phyloP scores from a whole-genome alignment of 2,329 filamentous ascomycete species.

The Tolypocladium ophioglossoides region DNA sequence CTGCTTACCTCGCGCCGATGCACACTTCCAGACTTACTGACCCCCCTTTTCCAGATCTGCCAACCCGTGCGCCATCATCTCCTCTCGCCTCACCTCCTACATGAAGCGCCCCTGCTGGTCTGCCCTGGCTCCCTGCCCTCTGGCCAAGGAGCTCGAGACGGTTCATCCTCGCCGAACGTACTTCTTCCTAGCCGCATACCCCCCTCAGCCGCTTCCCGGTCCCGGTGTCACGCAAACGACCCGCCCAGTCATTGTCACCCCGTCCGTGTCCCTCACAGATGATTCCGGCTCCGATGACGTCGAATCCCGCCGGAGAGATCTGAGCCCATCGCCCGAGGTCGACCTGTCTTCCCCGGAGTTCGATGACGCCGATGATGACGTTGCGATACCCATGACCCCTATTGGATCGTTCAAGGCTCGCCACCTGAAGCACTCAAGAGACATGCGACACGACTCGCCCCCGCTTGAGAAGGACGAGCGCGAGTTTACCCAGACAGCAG shows the following conservation, averaged over 20 bases:
- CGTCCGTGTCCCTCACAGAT: conserved; percentile 59
- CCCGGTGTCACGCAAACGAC: conserved; percentile 18
- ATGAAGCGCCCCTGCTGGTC: conserved; percentile 80
- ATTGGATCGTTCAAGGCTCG: conserved; percentile 51
- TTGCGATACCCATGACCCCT: conserved; percentile 48
- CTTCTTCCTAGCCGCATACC: conserved; percentile 87
- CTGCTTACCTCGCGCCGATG: conserved; percentile 6
- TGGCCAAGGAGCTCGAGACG: conserved; percentile 86
- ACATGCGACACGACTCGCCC: conserved; percentile 63
- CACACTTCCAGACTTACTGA: conserved; percentile 10
- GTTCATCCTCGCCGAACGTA: conserved; percentile 92
- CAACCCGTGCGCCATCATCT: conserved; percentile 91
- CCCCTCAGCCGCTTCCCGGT: conserved; percentile 67
- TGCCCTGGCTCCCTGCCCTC: conserved; percentile 66
- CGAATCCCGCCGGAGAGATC: conserved; percentile 55
- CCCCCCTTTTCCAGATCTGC: conserved; percentile 58
- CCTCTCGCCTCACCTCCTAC: conserved; percentile 80
- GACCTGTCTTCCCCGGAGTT: conserved; percentile 83
- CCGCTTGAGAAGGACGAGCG: conserved; percentile 89
- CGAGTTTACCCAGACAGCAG: conserved; percentile 93
- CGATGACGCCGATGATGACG: conserved; percentile 58
- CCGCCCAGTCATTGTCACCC: conserved; percentile 56
- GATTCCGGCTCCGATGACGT: conserved; percentile 56
- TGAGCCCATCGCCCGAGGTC: conserved; percentile 87
- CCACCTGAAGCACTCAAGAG: conserved; percentile 25